Evolutionary conservation across 2,329 filamentous ascomycete genomes (phyloP), one percentile per base, ranked within the genome.

Genomic region (Colletotrichum paranaense): DNA sequence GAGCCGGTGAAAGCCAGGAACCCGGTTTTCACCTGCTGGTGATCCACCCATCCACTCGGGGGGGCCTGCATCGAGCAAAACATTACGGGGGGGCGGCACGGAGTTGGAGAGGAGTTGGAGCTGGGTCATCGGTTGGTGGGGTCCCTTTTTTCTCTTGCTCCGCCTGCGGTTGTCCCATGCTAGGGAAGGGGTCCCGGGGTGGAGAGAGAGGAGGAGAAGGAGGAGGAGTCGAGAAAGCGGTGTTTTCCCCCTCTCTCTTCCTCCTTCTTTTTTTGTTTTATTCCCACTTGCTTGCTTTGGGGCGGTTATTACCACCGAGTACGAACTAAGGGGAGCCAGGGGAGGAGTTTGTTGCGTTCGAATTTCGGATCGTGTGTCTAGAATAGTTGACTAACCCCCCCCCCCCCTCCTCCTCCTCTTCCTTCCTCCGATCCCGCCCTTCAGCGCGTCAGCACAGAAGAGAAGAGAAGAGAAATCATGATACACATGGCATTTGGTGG

Each of bases 1-100:
- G 97, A 99, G 86, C 94, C 96, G 73, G 97, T 99, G 75, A 98
- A 98, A 88, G 94, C 92, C 80, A 93, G 93, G 81, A 97, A 97
- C 80, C 97, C 97, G 2, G 95, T 99, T 38, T 99, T 99, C 83
- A 98, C 94, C 57, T 99, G 97, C 94, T 99, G 97, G 86, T 98
- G 86, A 86, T 66, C 67, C 67, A 65, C 67, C 22, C 11, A n/a
- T n/a, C 19, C 19, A n/a, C 42, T n/a, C 42, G 14, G 5, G 38
- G 38, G 42, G 35, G 56, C 35, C 49, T 62, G 67, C 70, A 65
- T 42, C 56, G 67, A 70, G 67, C 55, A 65, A 65, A 63, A 63
- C 58, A 59, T 53, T 60, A 42, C 38, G 35, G 38, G 38, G 60
- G 30, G 58, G 28, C 52, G 58, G 30, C 30, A 65, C 60, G 67